These are phyloP conservation scores for Candida sp. DNA, from an alignment of 1,139 yeast genomes.

Conservation along the genomic window DNA sequence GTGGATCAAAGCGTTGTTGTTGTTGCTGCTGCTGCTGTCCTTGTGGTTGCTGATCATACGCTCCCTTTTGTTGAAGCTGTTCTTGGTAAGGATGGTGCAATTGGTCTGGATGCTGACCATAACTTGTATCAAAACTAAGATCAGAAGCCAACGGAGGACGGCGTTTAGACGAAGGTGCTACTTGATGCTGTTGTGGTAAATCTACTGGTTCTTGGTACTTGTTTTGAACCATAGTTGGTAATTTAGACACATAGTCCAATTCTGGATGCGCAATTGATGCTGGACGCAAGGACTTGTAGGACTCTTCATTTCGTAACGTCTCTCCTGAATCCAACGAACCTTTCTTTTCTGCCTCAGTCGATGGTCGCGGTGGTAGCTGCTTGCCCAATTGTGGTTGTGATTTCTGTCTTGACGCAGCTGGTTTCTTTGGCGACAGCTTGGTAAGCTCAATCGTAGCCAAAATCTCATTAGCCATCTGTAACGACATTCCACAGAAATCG, in stretches of 20 bases:
- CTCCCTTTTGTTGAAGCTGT: conserved; percentile 8
- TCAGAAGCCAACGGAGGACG: conserved; percentile 10
- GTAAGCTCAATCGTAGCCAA: conserved; percentile 85
- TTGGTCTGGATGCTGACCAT: conserved; percentile 10
- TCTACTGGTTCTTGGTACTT: conserved; percentile 37
- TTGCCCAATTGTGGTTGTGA: conserved; percentile 18
- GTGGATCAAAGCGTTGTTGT: conserved; percentile 8
- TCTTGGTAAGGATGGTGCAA: conserved; percentile 12
- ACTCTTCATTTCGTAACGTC: conserved; percentile 11
- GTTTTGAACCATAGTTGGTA: conserved; percentile 42
- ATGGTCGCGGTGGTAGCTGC: conserved; percentile 13
- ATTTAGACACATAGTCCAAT: conserved; percentile 20
- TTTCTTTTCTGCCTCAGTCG: conserved; percentile 7
- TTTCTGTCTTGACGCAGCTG: conserved; percentile 8
- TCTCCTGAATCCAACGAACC: conserved; percentile 14
- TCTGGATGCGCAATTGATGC: conserved; percentile 4
- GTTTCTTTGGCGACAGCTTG: conserved; percentile 15
- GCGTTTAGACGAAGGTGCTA: conserved; percentile 1
- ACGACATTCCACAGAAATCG: conserved; percentile 97
- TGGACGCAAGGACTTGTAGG: conserved; percentile 5
- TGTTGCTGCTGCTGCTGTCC: conserved; percentile 10
- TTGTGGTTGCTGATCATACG: neutral
- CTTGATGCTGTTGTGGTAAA: conserved; percentile 28
- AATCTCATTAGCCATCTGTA: conserved; percentile 95
- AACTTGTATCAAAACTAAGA: conserved; percentile 9